Percentiles rank a stretch among this genome's conserved stretches.
Evolutionary conservation across 768 basidiomycete genomes (phyloP).

Genomic region (Agrocybe chaxingu): DNA sequence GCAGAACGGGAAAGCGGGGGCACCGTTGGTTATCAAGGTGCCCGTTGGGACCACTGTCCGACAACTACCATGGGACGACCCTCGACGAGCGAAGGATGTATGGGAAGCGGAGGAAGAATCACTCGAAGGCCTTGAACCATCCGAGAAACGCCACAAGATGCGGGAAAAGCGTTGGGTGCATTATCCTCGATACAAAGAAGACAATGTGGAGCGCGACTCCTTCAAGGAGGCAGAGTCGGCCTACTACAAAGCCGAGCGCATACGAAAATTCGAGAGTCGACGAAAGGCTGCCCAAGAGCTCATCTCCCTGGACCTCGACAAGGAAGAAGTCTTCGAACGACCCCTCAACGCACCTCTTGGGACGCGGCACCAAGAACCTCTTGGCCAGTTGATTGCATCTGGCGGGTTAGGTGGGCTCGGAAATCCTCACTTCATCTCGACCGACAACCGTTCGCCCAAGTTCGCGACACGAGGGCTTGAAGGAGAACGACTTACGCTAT

Average conservation of each 20-base stretch:
- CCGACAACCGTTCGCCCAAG: constrained; percentile 76
- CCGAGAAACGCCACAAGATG: constrained; percentile 56
- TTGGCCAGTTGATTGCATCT: constrained; percentile 65
- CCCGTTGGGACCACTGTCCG: constrained; percentile 89
- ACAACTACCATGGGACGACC: constrained; percentile 67
- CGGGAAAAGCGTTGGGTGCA: constrained; percentile 74
- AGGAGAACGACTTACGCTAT: constrained; percentile 77
- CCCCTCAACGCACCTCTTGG: constrained; percentile 64
- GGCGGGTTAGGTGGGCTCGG: constrained; percentile 85
- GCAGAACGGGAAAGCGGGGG: constrained; percentile 76
- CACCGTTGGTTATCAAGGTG: constrained; percentile 74
- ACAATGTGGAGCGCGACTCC: constrained; percentile 57
- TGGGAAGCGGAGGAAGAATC: constrained; percentile 74
- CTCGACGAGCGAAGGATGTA: constrained; percentile 59
- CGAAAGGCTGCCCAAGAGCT: constrained; percentile 39
- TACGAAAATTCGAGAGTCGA: constrained; percentile 45
- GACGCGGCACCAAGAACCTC: constrained; percentile 42
- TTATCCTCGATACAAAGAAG: constrained; percentile 65
- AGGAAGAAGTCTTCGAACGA: constrained; percentile 38
- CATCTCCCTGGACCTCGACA: constrained; percentile 61
- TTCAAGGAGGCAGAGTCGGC: constrained; percentile 72
- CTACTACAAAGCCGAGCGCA: constrained; percentile 59
- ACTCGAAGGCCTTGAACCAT: constrained; percentile 41
- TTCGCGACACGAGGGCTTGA: constrained; percentile 77
- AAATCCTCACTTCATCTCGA: constrained; percentile 80